Percentiles rank a stretch among this genome's conserved stretches.
Conservation (phyloP, 352 stramenopile species). For the Pythium aphanidermatum region DNA sequence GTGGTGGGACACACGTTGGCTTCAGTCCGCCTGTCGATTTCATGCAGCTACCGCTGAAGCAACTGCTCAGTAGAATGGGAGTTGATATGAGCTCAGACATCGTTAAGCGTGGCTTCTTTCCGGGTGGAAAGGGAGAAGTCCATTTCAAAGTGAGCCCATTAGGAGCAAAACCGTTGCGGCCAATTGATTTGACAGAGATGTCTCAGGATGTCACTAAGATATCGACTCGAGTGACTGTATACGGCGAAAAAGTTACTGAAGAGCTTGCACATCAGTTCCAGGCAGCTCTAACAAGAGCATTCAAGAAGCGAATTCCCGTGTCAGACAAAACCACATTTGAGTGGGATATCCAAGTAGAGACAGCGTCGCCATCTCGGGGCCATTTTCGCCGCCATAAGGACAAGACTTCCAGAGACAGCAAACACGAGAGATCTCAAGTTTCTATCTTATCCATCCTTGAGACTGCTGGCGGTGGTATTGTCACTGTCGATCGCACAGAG, state of each 20-base stretch:
- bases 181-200: conserved; percentile 35
- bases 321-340: conserved; percentile 6
- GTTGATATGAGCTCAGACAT: conserved; percentile 27
- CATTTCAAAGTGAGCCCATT: conserved; percentile 23
- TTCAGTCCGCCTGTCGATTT: conserved; percentile 68
- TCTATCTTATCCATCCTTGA: conserved; percentile 37
- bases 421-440: conserved; percentile 27
- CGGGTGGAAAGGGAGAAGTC: conserved; percentile 35
- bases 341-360: conserved; percentile 33
- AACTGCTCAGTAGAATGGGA: conserved; percentile 42
- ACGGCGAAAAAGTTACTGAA: conserved; percentile 28
- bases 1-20: conserved; percentile 49
- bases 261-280: conserved; percentile 32
- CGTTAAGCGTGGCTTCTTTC: conserved; percentile 41
- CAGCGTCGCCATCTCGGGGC: not conserved
- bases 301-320: conserved; percentile 18
- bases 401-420: conserved; percentile 1
- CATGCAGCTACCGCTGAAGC: conserved; percentile 35
- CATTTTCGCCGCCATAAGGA: conserved; percentile 15
- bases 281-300: conserved; percentile 20
- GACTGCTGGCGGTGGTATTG: conserved; percentile 31
- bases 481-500: conserved; percentile 36
- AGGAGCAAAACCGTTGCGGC: conserved; percentile 7
- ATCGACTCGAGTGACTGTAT: conserved; percentile 37
- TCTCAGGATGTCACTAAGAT: conserved; percentile 27